A percentile compares a stretch with the other conserved stretches of the same genome.
phyloP scores from a whole-genome alignment of 148 eudicot species.

The Fagopyrum esculentum region DNA sequence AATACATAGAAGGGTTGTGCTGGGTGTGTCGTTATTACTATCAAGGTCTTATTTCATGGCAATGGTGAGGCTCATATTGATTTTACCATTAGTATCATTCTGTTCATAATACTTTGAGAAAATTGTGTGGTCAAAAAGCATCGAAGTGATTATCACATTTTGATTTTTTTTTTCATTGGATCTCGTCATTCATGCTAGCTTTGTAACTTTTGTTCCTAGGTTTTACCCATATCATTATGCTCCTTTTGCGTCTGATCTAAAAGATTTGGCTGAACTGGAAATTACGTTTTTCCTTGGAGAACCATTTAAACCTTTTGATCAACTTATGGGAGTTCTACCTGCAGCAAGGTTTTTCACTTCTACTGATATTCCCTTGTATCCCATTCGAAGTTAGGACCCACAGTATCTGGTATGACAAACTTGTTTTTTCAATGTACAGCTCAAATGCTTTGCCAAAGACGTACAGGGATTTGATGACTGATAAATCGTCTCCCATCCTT shows the following conservation, averaged over 20 bases:
- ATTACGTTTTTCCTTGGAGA: constrained; percentile 90
- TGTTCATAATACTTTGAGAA: background rate
- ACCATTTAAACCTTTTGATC: constrained; percentile 98
- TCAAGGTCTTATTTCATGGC: constrained; percentile 99
- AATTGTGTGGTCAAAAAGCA: background rate
- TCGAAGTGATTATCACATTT: background rate
- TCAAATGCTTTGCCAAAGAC: constrained; percentile 82
- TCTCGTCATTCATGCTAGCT: constrained; percentile 5
- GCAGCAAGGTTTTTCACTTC: constrained; percentile 67
- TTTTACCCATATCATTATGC: constrained; percentile 98
- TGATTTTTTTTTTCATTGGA: background rate
- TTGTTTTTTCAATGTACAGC: constrained; percentile 28
- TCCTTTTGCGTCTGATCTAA: constrained; percentile 95
- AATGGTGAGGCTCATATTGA: constrained; percentile 41
- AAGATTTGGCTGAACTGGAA: constrained; percentile 77
- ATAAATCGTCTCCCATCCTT: constrained; percentile 72
- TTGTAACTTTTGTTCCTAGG: constrained; percentile 35
- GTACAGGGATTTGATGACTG: constrained; percentile 81
- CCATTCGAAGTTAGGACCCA: background rate
- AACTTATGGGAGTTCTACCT: constrained; percentile 91
- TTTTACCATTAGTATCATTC: background rate
- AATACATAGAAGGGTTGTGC: constrained; percentile 92
- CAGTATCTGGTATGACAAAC: background rate
- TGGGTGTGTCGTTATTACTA: constrained; percentile 99
- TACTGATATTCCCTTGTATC: background rate